phyloP scores from a whole-genome alignment of 768 basidiomycete genomes.

The Trametes cubensis region DNA sequence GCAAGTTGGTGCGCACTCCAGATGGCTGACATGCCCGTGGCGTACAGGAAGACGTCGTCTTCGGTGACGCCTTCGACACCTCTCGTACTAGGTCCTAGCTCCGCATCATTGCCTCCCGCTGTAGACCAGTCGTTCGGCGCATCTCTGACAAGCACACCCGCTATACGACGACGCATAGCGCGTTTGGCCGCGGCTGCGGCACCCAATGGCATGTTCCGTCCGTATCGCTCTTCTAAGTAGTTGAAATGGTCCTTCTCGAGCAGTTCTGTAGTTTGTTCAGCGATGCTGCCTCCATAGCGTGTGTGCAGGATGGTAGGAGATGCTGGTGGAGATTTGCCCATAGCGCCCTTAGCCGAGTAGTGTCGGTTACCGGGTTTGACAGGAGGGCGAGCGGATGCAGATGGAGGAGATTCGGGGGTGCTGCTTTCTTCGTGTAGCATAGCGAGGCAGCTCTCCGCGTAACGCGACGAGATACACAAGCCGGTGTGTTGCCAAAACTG shows the following conservation, averaged over 20 bases:
- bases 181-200: conserved; percentile 82
- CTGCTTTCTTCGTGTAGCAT: conserved; percentile 51
- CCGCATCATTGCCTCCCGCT: conserved; percentile 49
- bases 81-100: conserved; percentile 64
- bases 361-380: conserved; percentile 58
- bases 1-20: conserved; percentile 86
- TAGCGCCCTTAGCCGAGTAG: conserved; percentile 49
- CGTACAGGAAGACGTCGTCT: conserved; percentile 85
- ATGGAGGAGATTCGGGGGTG: conserved; percentile 17
- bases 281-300: neutral
- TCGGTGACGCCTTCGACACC: conserved; percentile 74
- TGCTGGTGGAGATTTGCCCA: conserved; percentile 23
- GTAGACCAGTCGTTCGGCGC: conserved; percentile 42
- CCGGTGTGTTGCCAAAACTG: conserved; percentile 98
- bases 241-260: conserved; percentile 63
- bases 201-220: conserved; percentile 79
- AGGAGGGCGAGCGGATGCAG: conserved; percentile 34
- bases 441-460: conserved; percentile 80
- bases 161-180: conserved; percentile 85
- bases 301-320: conserved; percentile 11
- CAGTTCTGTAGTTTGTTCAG: conserved; percentile 40
- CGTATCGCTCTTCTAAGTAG: conserved; percentile 95
- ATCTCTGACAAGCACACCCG: conserved; percentile 79
- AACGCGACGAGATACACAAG: conserved; percentile 83
- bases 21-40: conserved; percentile 92